A percentile compares a stretch with the other conserved stretches of the same genome.
These are phyloP conservation scores for Dichotomopilus funicola DNA, from an alignment of 2,329 filamentous ascomycete genomes.

Conservation along the genomic window DNA sequence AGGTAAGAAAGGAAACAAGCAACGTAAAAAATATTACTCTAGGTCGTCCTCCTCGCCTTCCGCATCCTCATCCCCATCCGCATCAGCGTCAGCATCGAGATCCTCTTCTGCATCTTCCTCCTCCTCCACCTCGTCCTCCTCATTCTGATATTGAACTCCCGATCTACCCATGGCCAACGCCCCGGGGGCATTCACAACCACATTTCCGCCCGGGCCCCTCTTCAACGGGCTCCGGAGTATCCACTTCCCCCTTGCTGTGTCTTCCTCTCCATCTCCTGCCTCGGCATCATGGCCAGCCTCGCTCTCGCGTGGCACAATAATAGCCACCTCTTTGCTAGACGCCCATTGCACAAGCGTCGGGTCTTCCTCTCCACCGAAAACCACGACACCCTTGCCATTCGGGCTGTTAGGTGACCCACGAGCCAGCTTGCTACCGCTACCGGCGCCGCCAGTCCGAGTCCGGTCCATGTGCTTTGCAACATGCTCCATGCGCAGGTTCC, in stretches of 20 bases:
- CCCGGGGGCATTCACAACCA: conserved; percentile 4
- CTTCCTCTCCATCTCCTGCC: too few relatives aligned
- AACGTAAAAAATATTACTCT: neutral
- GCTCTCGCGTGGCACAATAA: conserved; percentile 27
- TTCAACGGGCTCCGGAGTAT: conserved; percentile 29
- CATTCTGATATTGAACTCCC: neutral
- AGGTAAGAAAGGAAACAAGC: neutral
- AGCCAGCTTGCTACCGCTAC: neutral
- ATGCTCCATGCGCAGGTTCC: conserved; percentile 85
- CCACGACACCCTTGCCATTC: conserved; percentile 28
- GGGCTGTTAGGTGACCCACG: neutral
- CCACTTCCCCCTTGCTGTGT: conserved; percentile 24
- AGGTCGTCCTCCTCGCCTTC: conserved; percentile 8
- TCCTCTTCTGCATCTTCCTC: neutral
- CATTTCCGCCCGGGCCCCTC: conserved; percentile 8
- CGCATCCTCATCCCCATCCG: conserved; percentile 1
- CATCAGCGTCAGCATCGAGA: neutral
- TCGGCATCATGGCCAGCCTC: too few relatives aligned
- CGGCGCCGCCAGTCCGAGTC: neutral
- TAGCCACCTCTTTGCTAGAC: conserved; percentile 30
- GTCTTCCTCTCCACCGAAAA: conserved; percentile 37
- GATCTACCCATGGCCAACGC: neutral
- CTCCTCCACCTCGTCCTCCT: neutral
- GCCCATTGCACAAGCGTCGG: conserved; percentile 37
- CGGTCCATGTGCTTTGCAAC: conserved; percentile 71